Percentiles rank a stretch among this genome's conserved stretches.
Conservation (phyloP, 1,284 basidiomycete species). For the Sporisorium scitamineum region DNA sequence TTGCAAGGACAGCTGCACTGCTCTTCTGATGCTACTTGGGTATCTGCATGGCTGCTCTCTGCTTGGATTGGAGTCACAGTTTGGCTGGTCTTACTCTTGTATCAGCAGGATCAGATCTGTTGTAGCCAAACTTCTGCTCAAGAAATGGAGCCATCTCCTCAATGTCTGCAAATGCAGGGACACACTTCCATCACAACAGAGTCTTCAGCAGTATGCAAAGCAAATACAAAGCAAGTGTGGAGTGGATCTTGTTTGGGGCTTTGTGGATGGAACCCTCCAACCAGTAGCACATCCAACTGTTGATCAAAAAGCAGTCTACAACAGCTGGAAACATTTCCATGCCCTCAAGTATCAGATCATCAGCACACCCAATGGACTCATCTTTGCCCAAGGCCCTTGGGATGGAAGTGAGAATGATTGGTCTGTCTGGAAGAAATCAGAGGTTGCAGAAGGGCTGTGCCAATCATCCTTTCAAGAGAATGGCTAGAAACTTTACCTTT, state of each 20-base stretch:
- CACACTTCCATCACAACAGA: not conserved
- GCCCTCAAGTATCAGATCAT: conserved; percentile 7
- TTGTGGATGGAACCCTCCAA: conserved; percentile 1
- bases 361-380: conserved; percentile 4
- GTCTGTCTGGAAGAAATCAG: conserved; percentile 2
- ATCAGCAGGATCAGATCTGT: conserved; percentile 4
- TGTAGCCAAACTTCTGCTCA: not conserved
- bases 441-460: not conserved
- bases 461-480: not conserved
- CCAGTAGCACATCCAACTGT: not conserved
- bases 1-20: conserved; percentile 1
- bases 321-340: conserved; percentile 6
- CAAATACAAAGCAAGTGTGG: not conserved
- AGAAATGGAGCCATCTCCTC: conserved; percentile 1
- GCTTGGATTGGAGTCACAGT: not conserved
- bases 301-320: conserved; percentile 4
- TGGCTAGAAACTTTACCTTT: not conserved
- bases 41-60: conserved; percentile 2
- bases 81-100: conserved; percentile 3
- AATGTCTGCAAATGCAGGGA: not conserved
- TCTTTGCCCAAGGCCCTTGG: conserved; percentile 4
- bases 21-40: conserved; percentile 1
- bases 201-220: not conserved
- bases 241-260: conserved; percentile 5
- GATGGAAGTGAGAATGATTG: conserved; percentile 8